phyloP scores from a whole-genome alignment of 108 stramenopile genomes.

The Pseudonitzschia multistriata region DNA sequence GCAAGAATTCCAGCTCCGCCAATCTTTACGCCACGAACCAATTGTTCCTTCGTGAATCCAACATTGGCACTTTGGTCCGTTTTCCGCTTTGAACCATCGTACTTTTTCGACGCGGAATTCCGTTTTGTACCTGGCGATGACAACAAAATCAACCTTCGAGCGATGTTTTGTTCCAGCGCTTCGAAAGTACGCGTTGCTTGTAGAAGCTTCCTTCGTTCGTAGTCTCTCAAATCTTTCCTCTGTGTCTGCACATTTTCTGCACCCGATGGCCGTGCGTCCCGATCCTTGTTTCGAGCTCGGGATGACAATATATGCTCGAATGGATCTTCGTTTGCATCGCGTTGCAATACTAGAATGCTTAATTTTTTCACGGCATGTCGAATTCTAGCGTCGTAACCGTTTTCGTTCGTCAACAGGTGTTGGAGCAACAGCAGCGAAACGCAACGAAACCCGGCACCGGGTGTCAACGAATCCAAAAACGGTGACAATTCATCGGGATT shows the following conservation, averaged over 20 bases:
- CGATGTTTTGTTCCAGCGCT: slow-evolving; percentile 73
- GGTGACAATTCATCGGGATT: slow-evolving; percentile 60
- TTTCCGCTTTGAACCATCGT: slow-evolving; percentile 4
- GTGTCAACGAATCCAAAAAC: slow-evolving; percentile 76
- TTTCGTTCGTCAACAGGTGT: slow-evolving; percentile 58
- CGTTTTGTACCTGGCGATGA: slow-evolving; percentile 32
- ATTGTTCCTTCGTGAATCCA: slow-evolving; percentile 52
- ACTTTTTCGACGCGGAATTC: neutral
- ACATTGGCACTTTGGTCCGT: neutral
- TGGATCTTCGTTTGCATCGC: slow-evolving; percentile 59
- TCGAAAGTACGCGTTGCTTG: slow-evolving; percentile 82
- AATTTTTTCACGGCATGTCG: slow-evolving; percentile 76
- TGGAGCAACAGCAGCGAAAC: slow-evolving; percentile 68
- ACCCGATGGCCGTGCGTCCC: neutral
- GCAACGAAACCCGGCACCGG: slow-evolving; percentile 78
- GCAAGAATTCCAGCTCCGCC: slow-evolving; percentile 68
- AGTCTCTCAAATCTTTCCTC: neutral
- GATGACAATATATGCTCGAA: slow-evolving; percentile 20
- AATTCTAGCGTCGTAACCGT: slow-evolving; percentile 79
- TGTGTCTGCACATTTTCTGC: slow-evolving; percentile 17
- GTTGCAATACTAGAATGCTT: slow-evolving; percentile 69
- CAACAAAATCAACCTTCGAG: slow-evolving; percentile 59
- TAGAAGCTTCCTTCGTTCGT: slow-evolving; percentile 18
- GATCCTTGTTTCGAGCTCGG: neutral
- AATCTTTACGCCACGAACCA: slow-evolving; percentile 71